Conservation (phyloP, 352 stramenopile genomes). For the Phytophthora sansomeana region DNA sequence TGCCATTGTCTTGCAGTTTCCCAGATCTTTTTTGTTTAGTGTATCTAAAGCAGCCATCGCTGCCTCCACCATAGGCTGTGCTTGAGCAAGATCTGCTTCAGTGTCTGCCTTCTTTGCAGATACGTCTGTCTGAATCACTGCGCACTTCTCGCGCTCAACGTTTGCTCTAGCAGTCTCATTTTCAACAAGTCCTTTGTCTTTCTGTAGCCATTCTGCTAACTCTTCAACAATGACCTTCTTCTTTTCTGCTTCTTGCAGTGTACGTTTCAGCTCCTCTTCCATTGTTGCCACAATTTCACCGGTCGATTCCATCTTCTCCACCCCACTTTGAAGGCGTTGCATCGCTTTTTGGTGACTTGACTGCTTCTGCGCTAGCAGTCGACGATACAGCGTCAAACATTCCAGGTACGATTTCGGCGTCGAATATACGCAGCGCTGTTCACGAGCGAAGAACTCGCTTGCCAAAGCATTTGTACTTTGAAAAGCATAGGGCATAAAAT, state of each 20-base stretch:
- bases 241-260: slow-evolving; percentile 91
- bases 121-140: slow-evolving; percentile 93
- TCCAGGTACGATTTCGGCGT: slow-evolving; percentile 95
- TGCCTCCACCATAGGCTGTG: slow-evolving; percentile 84
- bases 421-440: slow-evolving; percentile 91
- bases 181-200: slow-evolving; percentile 94
- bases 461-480: slow-evolving; percentile 91
- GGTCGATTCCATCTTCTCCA: slow-evolving; percentile 92
- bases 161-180: slow-evolving; percentile 92
- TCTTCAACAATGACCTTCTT: slow-evolving; percentile 95
- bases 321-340: slow-evolving; percentile 83
- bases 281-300: slow-evolving; percentile 91
- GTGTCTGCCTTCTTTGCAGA: slow-evolving; percentile 89
- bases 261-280: slow-evolving; percentile 92
- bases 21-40: slow-evolving; percentile 91
- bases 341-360: slow-evolving; percentile 67
- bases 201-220: slow-evolving; percentile 90
- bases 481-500: slow-evolving; percentile 95
- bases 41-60: slow-evolving; percentile 92
- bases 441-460: slow-evolving; percentile 74
- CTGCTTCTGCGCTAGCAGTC: slow-evolving; percentile 80
- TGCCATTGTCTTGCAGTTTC: slow-evolving; percentile 93
- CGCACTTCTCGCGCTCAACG: slow-evolving; percentile 91
- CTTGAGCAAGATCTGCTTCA: slow-evolving; percentile 75
- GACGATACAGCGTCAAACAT: slow-evolving; percentile 89